These are phyloP conservation scores for Sporothrix dimorphospora DNA, from an alignment of 2,329 filamentous ascomycete species.

Conservation along the genomic window DNA sequence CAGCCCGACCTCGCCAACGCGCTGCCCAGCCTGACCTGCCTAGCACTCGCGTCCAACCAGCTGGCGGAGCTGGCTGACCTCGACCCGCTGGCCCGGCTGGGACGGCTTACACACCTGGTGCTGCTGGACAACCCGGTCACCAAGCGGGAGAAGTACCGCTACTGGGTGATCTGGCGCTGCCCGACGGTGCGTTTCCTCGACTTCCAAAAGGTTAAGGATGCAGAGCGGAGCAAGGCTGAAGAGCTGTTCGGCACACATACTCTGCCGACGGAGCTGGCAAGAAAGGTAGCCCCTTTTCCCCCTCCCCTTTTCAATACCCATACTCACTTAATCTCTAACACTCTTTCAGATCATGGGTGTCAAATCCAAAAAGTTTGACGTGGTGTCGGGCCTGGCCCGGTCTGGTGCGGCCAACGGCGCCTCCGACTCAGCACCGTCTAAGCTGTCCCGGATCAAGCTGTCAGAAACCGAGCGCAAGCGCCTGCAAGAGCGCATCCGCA, in stretches of 20 bases:
- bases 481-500: slow-evolving; percentile 83
- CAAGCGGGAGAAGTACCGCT: slow-evolving; percentile 93
- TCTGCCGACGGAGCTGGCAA: slow-evolving; percentile 78
- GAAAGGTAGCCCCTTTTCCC: slow-evolving; percentile 53
- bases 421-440: slow-evolving; percentile 53
- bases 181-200: slow-evolving; percentile 88
- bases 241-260: slow-evolving; percentile 82
- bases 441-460: slow-evolving; percentile 77
- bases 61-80: slow-evolving; percentile 83
- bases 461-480: slow-evolving; percentile 86
- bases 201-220: slow-evolving; percentile 86
- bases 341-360: slow-evolving; percentile 71
- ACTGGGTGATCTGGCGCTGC: slow-evolving; percentile 87
- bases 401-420: slow-evolving; percentile 35
- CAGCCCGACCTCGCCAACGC: slow-evolving; percentile 73
- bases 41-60: slow-evolving; percentile 84
- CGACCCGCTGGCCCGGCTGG: slow-evolving; percentile 73
- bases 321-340: neutral
- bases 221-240: slow-evolving; percentile 73
- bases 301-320: neutral
- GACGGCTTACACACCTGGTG: slow-evolving; percentile 75
- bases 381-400: slow-evolving; percentile 50
- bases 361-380: slow-evolving; percentile 76
- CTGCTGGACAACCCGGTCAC: slow-evolving; percentile 87
- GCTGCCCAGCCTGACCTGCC: slow-evolving; percentile 78